Base-by-base conservation (phyloP, 2,329 filamentous ascomycete species). In the Penicillium sumatraense region DNA sequence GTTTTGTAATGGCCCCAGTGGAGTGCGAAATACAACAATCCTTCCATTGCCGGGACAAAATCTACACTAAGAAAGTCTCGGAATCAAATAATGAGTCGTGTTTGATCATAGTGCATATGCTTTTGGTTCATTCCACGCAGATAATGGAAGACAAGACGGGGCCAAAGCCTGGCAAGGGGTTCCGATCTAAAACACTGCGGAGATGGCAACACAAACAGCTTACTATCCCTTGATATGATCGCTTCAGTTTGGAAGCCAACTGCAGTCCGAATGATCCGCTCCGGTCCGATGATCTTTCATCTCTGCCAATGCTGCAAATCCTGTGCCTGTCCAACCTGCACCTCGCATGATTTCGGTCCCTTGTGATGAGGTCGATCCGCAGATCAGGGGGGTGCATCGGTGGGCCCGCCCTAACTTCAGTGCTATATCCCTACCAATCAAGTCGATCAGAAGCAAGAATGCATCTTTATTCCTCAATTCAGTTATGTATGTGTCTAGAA, bases 391-490 rank as follows among this genome's bases (percentile, higher is more conserved):
- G 36, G 31, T 27, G 27, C 49, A 41, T 35, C 40, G 27, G 62
- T 65, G 59, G 61, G 23, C 38, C 57, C 47, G 24, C n/a, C 26
- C 26, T 33, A 27, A 38, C 40, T n/a, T 23, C 16, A 50, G 31
- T 35, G 44, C 45, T 35, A n/a, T 38, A 24, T 36, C 36, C n/a
- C 24, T 16, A 46, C 61, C 63, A 64, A 65, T 61, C 60, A 63
- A 53, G 55, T 49, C 36, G 36, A 26, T 27, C 20, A 21, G 27
- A 42, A 9, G 23, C 45, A 54, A 56, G 42, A 59, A 65, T 64
- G 60, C 54, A 61, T 49, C 51, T 50, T 52, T 48, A 44, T 59
- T 53, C 54, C 49, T 47, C 26, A 38, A 18, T 46, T 42, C 40
- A 35, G 36, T 48, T 48, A 61, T 58, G 51, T 40, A 38, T 56